A percentile compares a stretch with the other conserved stretches of the same genome.
Conservation (phyloP, 2,329 filamentous ascomycete genomes). For the Hypocrella siamensis region DNA sequence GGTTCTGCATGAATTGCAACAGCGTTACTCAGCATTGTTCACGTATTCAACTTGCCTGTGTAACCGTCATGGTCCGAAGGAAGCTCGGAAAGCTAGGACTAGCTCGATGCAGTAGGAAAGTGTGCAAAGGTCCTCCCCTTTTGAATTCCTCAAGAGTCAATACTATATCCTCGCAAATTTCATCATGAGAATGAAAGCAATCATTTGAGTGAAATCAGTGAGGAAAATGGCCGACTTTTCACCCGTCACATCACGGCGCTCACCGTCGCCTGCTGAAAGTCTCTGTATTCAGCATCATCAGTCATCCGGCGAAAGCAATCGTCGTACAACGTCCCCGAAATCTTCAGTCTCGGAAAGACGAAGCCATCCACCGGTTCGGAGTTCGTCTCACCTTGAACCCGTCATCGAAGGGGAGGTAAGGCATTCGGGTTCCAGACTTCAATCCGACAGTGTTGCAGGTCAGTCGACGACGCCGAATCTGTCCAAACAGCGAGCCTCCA, state of each 20-base stretch:
- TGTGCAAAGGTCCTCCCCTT: not conserved
- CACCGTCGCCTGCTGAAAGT: constrained; percentile 2
- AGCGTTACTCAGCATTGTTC: not conserved
- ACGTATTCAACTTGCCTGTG: not conserved
- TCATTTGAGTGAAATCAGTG: too few species aligned
- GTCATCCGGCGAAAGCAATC: not conserved
- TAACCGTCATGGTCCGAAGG: not conserved
- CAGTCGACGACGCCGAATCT: too few species aligned
- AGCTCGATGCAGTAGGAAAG: too few species aligned
- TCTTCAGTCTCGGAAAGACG: not conserved
- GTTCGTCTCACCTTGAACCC: not conserved
- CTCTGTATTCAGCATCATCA: not conserved
- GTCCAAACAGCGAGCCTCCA: constrained; percentile 3
- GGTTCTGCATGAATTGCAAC: too few species aligned
- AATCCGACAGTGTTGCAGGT: too few species aligned
- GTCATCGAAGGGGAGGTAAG: not conserved
- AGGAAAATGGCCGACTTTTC: not conserved
- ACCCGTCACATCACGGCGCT: not conserved
- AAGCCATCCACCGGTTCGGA: not conserved
- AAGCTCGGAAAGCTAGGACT: too few species aligned
- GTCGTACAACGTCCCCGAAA: not conserved
- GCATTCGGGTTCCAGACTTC: not conserved
- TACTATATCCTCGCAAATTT: too few species aligned
- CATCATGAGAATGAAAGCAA: too few species aligned
- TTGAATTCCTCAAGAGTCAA: too few species aligned